Conservation (phyloP, 2,329 filamentous ascomycete species). For the Pestalotiopsis sp. region DNA sequence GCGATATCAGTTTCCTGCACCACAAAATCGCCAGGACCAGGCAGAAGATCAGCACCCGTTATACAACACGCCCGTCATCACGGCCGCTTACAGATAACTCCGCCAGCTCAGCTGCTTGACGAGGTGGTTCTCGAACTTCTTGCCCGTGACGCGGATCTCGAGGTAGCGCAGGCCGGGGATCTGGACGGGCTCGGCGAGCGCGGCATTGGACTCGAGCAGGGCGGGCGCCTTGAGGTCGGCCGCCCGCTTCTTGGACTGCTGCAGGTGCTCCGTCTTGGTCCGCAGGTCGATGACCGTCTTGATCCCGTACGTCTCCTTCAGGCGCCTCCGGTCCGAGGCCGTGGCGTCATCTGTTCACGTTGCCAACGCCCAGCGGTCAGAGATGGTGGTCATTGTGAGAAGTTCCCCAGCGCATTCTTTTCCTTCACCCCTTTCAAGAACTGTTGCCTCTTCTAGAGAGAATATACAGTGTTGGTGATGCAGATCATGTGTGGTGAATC, state of each 20-base stretch:
- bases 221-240: constrained; percentile 46
- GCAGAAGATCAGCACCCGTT: neutral
- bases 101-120: constrained; percentile 70
- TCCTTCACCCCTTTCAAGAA: too few relatives aligned
- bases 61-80: neutral
- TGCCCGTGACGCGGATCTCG: constrained; percentile 75
- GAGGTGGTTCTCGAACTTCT: constrained; percentile 69
- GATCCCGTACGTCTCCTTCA: constrained; percentile 65
- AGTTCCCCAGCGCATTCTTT: too few relatives aligned
- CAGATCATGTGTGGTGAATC: neutral
- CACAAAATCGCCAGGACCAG: too few relatives aligned
- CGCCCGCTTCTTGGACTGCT: constrained; percentile 65
- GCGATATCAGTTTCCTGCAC: constrained; percentile 4
- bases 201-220: constrained; percentile 49
- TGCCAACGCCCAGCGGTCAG: neutral
- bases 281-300: constrained; percentile 78
- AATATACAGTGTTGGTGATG: neutral
- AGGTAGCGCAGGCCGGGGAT: constrained; percentile 67
- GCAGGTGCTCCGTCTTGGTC: constrained; percentile 76
- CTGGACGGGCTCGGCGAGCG: constrained; percentile 56
- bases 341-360: constrained; percentile 67
- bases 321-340: constrained; percentile 58
- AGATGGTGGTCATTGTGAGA: neutral
- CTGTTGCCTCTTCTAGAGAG: too few relatives aligned
- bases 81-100: constrained; percentile 57